Conservation (phyloP, 495 filamentous ascomycete species). For the Penicillium samsonianum region DNA sequence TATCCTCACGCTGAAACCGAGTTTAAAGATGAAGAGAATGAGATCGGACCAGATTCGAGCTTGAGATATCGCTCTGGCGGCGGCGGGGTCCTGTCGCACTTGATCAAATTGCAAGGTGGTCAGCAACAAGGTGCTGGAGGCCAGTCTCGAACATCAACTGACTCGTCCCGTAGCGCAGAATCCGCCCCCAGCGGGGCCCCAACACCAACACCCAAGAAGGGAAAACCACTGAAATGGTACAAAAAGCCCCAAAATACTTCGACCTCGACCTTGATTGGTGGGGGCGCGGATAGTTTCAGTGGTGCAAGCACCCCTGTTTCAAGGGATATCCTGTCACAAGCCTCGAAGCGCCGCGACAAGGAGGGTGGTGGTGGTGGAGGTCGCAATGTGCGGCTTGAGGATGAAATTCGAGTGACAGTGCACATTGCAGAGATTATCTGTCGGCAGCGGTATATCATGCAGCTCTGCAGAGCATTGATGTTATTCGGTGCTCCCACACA, state of each 20-base stretch:
- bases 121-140: constrained; percentile 9
- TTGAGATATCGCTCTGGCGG: constrained; percentile 30
- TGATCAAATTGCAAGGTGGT: constrained; percentile 28
- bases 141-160: constrained; percentile 16
- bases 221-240: constrained; percentile 37
- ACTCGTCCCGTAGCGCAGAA: constrained; percentile 14
- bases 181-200: constrained; percentile 9
- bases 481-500: constrained; percentile 73
- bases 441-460: constrained; percentile 80
- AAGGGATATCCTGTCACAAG: constrained; percentile 32
- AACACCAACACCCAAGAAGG: constrained; percentile 25
- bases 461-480: constrained; percentile 84
- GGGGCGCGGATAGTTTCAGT: constrained; percentile 21
- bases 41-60: constrained; percentile 18
- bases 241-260: constrained; percentile 34
- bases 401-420: constrained; percentile 77
- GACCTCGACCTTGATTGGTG: constrained; percentile 28
- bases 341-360: constrained; percentile 33
- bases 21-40: constrained; percentile 16
- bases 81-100: constrained; percentile 38
- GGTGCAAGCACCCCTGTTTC: constrained; percentile 36
- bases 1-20: constrained; percentile 21
- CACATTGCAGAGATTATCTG: constrained; percentile 81
- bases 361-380: neutral
- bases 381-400: constrained; percentile 30